These are phyloP conservation scores for Adiantum capillusveneris DNA, from an alignment of 75 land plant species.

Conservation along the genomic window DNA sequence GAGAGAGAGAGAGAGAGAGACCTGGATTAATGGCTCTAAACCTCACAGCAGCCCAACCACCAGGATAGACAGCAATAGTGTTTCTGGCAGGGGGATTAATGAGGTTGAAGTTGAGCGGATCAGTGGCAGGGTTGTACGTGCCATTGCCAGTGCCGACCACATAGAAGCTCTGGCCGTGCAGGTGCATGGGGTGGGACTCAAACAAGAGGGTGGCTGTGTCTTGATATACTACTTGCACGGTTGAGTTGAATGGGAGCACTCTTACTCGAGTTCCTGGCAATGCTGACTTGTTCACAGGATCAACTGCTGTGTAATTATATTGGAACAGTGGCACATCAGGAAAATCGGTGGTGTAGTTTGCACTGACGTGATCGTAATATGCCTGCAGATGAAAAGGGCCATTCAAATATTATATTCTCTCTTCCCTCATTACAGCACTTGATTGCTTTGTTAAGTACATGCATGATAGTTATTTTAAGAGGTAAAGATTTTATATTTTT, in stretches of 20 bases:
- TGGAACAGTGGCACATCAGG: conserved; percentile 14
- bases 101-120: conserved; percentile 12
- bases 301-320: conserved; percentile 25
- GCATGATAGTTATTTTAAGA: too few species aligned
- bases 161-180: conserved; percentile 26
- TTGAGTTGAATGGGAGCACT: conserved; percentile 25
- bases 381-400: conserved; percentile 11
- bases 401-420: conserved; percentile 3
- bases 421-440: conserved; percentile 7
- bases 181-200: conserved; percentile 25
- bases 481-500: too few species aligned
- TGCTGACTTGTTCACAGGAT: conserved; percentile 21
- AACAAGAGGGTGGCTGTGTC: conserved; percentile 10
- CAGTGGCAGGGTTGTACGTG: conserved; percentile 7
- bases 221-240: conserved; percentile 22
- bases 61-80: conserved; percentile 12
- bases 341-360: conserved; percentile 18
- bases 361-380: conserved; percentile 8
- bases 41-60: conserved; percentile 24
- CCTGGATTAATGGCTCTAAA: conserved; percentile 23
- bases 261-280: conserved; percentile 17
- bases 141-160: conserved; percentile 24
- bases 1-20: conserved; percentile 2
- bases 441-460: background rate
- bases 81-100: conserved; percentile 15